Evolutionary conservation across 768 basidiomycete genomes (phyloP).

Genomic region (Porpolomopsis calyptriformis): DNA sequence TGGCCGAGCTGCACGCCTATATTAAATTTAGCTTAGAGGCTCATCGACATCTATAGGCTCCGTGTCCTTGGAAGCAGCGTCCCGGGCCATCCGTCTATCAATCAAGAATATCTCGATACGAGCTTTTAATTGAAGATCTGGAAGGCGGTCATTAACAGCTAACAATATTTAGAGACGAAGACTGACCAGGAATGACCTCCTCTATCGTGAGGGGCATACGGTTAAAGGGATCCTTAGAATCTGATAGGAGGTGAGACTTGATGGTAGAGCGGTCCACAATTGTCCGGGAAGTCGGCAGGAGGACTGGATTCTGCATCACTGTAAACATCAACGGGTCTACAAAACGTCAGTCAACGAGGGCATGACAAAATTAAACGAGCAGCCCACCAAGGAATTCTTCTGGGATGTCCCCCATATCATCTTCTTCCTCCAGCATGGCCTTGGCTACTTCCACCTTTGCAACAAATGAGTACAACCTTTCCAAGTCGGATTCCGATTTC

Average conservation of each 20-base stretch:
- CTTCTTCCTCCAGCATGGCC: slow-evolving; percentile 73
- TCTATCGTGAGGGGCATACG: slow-evolving; percentile 70
- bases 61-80: slow-evolving; percentile 9
- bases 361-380: slow-evolving; percentile 7
- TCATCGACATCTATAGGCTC: background rate
- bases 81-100: slow-evolving; percentile 40
- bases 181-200: slow-evolving; percentile 67
- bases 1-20: too few relatives aligned
- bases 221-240: slow-evolving; percentile 93
- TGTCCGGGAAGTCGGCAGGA: slow-evolving; percentile 69
- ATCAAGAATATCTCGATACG: slow-evolving; percentile 62
- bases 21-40: background rate
- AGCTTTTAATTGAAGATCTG: slow-evolving; percentile 60
- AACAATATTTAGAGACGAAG: slow-evolving; percentile 4
- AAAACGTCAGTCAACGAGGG: slow-evolving; percentile 5
- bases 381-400: slow-evolving; percentile 82
- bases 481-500: slow-evolving; percentile 72
- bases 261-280: slow-evolving; percentile 86
- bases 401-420: slow-evolving; percentile 85
- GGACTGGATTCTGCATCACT: slow-evolving; percentile 92
- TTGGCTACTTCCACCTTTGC: slow-evolving; percentile 77
- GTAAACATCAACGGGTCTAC: slow-evolving; percentile 84
- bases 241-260: slow-evolving; percentile 88
- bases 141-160: slow-evolving; percentile 8
- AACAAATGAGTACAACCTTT: slow-evolving; percentile 58